phyloP scores from a whole-genome alignment of 768 basidiomycete species.

The Mycena capillaripes region DNA sequence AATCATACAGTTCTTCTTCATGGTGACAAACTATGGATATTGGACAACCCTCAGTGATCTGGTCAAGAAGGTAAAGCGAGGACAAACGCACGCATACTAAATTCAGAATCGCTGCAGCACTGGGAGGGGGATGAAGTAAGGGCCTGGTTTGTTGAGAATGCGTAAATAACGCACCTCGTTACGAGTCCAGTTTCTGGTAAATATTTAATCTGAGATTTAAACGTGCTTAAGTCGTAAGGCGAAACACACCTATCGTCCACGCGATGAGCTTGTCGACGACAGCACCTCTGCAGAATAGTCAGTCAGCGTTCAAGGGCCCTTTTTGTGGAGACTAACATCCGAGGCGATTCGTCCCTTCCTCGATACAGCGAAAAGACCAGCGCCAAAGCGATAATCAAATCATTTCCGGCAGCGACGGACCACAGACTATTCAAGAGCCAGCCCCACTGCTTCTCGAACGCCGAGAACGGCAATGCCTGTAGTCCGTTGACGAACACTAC shows the following conservation, averaged over 20 bases:
- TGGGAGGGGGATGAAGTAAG: not conserved
- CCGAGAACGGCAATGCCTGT: not conserved
- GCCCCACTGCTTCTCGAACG: slow-evolving; percentile 13
- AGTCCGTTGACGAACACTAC: slow-evolving; percentile 5
- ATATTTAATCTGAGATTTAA: not conserved
- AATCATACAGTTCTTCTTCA: slow-evolving; percentile 27
- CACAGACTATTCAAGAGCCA: slow-evolving; percentile 24
- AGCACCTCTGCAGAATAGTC: not conserved
- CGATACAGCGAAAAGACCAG: not conserved
- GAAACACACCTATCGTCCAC: slow-evolving; percentile 4
- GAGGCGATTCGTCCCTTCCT: not conserved
- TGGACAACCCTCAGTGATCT: not conserved
- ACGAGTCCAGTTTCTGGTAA: not conserved
- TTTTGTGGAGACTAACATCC: not conserved
- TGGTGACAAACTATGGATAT: slow-evolving; percentile 22
- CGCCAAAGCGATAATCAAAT: slow-evolving; percentile 10
- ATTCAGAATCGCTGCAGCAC: slow-evolving; percentile 30
- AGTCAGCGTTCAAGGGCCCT: not conserved
- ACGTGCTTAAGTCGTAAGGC: no score
- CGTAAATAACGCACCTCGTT: not conserved
- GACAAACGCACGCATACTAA: slow-evolving; percentile 22
- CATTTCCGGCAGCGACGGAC: slow-evolving; percentile 28
- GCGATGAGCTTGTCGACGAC: slow-evolving; percentile 6
- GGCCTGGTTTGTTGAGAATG: not conserved
- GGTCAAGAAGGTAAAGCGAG: not conserved